Conservation (phyloP, 2,329 filamentous ascomycete species). For the Dichotomopilus funicola region DNA sequence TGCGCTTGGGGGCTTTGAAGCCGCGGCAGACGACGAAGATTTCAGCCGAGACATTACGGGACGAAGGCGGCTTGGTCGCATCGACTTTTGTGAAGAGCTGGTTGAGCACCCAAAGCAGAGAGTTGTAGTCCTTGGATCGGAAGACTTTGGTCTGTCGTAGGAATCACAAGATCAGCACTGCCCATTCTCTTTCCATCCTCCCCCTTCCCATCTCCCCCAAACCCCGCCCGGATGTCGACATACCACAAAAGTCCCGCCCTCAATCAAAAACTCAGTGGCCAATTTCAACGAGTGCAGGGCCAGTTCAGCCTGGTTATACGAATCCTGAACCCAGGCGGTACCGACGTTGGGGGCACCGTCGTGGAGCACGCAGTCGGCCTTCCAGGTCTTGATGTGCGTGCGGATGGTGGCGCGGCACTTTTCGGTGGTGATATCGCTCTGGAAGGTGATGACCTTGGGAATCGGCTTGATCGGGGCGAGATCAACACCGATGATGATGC, state of each 20-base stretch:
- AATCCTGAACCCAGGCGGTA: constrained; percentile 96
- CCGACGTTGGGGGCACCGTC: constrained; percentile 97
- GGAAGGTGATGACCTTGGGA: constrained; percentile 87
- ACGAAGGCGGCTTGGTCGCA: constrained; percentile 93
- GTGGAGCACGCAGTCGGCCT: constrained; percentile 90
- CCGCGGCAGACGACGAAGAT: constrained; percentile 97
- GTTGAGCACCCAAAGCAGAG: constrained; percentile 93
- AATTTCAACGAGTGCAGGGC: constrained; percentile 86
- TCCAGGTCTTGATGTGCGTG: constrained; percentile 89
- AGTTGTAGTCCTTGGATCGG: constrained; percentile 93
- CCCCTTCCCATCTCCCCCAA: not conserved
- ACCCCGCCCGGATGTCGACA: not conserved
- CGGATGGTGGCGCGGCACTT: constrained; percentile 89
- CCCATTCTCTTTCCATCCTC: not conserved
- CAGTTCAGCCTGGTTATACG: constrained; percentile 93
- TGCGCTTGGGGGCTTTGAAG: constrained; percentile 87
- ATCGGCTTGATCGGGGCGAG: constrained; percentile 93
- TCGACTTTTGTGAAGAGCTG: constrained; percentile 94
- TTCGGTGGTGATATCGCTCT: constrained; percentile 95
- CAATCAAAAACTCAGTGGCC: constrained; percentile 83
- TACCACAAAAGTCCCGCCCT: constrained; percentile 80
- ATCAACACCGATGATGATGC: constrained; percentile 91
- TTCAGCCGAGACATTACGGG: constrained; percentile 92
- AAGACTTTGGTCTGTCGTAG: constrained; percentile 73
- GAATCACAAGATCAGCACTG: not conserved